A percentile compares a stretch with the other conserved stretches of the same genome.
phyloP scores from a whole-genome alignment of 2,329 filamentous ascomycete species.

The Trichophyton simii region DNA sequence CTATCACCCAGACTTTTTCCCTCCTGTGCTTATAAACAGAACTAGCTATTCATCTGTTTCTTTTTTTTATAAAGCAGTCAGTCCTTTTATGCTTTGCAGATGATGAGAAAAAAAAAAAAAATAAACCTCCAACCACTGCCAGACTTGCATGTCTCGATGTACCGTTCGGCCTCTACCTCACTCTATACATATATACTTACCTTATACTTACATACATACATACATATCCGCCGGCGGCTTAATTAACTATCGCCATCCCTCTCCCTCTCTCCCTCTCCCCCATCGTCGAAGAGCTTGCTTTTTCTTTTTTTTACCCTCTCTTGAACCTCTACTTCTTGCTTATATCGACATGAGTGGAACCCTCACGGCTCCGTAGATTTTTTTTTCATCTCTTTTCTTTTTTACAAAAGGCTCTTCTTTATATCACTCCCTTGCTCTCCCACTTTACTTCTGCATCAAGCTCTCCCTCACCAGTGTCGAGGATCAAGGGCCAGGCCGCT shows the following conservation, averaged over 20 bases:
- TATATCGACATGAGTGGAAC: background rate
- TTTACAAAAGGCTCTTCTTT: background rate
- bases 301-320: no score
- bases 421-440: background rate
- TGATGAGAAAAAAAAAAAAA: conserved; percentile 4
- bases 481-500: background rate
- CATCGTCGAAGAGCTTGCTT: background rate
- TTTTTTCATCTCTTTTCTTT: background rate
- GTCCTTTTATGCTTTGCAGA: conserved; percentile 2
- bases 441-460: background rate
- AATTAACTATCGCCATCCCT: conserved; percentile 1
- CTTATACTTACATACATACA: background rate
- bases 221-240: conserved; percentile 3
- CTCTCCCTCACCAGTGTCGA: background rate
- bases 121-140: background rate
- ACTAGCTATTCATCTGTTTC: background rate
- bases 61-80: background rate
- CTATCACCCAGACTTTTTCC: background rate
- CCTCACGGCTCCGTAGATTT: background rate
- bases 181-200: background rate
- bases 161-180: background rate
- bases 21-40: background rate
- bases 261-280: background rate
- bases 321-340: background rate
- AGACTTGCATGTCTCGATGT: background rate